phyloP scores from a whole-genome alignment of 306 rosid species.

The Quercus suber region DNA sequence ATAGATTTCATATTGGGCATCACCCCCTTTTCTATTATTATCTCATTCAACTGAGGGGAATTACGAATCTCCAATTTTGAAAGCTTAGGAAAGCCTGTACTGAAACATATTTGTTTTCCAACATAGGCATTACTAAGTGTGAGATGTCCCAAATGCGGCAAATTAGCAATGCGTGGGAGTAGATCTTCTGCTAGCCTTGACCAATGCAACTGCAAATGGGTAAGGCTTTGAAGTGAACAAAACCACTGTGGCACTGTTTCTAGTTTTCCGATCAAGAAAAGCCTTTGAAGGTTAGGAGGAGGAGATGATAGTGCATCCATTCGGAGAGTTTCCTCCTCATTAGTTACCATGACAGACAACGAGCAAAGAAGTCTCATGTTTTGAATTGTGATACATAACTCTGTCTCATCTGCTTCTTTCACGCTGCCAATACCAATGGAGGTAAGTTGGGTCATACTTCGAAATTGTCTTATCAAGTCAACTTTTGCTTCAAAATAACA shows the following conservation, averaged over 20 bases:
- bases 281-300: conserved; percentile 1
- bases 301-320: background rate
- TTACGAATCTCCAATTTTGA: background rate
- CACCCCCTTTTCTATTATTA: conserved; percentile 5
- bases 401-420: background rate
- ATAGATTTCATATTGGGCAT: background rate
- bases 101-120: background rate
- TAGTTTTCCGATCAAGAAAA: background rate
- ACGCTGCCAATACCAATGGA: background rate
- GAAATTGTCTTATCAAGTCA: background rate
- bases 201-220: background rate
- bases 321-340: background rate
- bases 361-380: background rate
- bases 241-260: conserved; percentile 9
- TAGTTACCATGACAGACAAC: background rate
- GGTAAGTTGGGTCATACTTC: conserved; percentile 13
- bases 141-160: background rate
- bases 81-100: conserved; percentile 10
- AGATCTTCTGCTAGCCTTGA: conserved; percentile 2
- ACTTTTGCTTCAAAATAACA: background rate
- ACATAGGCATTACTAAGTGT: background rate
- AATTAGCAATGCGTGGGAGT: background rate
- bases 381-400: conserved; percentile 15
- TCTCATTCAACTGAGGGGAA: background rate
- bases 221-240: background rate